These are phyloP conservation scores for Nymphaea colorata DNA, from an alignment of 164 flowering plant genomes.

Conservation along the genomic window DNA sequence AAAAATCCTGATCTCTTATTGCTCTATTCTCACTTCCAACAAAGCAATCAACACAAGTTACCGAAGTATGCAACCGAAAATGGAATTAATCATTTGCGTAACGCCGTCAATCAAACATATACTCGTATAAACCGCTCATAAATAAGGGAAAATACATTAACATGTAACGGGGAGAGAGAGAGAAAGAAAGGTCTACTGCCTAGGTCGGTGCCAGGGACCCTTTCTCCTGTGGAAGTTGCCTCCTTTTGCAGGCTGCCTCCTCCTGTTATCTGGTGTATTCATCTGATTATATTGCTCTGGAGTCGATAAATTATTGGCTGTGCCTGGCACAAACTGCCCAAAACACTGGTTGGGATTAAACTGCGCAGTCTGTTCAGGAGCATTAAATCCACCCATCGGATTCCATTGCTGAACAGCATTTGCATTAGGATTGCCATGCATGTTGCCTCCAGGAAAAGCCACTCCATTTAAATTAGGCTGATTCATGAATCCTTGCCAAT, in stretches of 20 bases:
- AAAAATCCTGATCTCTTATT: too few species aligned
- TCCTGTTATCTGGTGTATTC: conserved; percentile 9
- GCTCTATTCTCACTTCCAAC: too few species aligned
- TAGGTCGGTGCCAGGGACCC: conserved; percentile 8
- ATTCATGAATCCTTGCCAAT: conserved; percentile 25
- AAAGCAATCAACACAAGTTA: too few species aligned
- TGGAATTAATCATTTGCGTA: too few species aligned
- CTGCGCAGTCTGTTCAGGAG: not conserved
- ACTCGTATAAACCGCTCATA: too few species aligned
- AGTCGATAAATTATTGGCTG: conserved; percentile 7
- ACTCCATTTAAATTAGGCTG: conserved; percentile 22
- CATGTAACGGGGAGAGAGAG: not conserved
- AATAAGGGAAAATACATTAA: not conserved
- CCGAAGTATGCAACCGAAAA: too few species aligned
- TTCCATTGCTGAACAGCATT: conserved; percentile 3
- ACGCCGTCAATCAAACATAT: too few species aligned
- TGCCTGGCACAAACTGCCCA: not conserved
- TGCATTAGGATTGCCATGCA: conserved; percentile 16
- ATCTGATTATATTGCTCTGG: conserved; percentile 10
- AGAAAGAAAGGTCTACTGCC: not conserved
- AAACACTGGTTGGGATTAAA: not conserved
- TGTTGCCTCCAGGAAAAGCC: conserved; percentile 17
- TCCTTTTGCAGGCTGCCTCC: conserved; percentile 7
- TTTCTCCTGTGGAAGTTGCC: conserved; percentile 9
- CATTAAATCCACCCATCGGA: conserved; percentile 6